Conservation (phyloP, 768 basidiomycete species). For the Sporobolomyces roseus region DNA sequence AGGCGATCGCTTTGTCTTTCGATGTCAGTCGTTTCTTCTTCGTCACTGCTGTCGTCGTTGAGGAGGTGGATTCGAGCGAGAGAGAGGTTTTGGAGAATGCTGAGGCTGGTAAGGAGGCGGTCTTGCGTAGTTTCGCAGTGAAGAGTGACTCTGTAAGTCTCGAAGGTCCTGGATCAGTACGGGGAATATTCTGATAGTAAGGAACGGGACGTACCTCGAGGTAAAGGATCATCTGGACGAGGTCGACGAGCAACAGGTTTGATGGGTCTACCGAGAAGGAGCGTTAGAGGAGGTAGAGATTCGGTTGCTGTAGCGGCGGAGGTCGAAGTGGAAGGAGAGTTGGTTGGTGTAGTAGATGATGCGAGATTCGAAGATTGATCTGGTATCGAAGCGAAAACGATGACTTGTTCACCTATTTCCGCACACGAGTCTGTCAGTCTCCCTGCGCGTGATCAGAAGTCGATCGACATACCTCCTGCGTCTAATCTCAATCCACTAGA, state of each 20-base stretch:
- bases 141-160: conserved; percentile 32
- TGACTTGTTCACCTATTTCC: conserved; percentile 31
- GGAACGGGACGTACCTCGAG: conserved; percentile 23
- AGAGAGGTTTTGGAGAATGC: conserved; percentile 10
- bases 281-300: conserved; percentile 4
- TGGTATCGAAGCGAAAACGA: conserved; percentile 27
- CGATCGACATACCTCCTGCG: conserved; percentile 15
- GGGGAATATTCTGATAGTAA: background rate
- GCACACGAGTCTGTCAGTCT: background rate
- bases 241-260: conserved; percentile 7
- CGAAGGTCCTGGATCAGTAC: background rate
- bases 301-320: background rate
- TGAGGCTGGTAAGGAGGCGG: conserved; percentile 35
- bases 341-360: background rate
- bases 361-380: background rate
- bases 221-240: conserved; percentile 35
- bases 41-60: background rate
- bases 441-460: background rate
- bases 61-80: background rate
- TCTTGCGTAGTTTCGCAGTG: conserved; percentile 33
- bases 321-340: background rate
- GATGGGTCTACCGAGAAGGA: conserved; percentile 29
- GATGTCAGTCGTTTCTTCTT: conserved; percentile 14
- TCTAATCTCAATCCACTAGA: conserved; percentile 23
- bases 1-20: conserved; percentile 31